A percentile compares a stretch with the other conserved stretches of the same genome.
These are phyloP conservation scores for Phytopythium montanum DNA, from an alignment of 352 stramenopile species.

Conservation along the genomic window DNA sequence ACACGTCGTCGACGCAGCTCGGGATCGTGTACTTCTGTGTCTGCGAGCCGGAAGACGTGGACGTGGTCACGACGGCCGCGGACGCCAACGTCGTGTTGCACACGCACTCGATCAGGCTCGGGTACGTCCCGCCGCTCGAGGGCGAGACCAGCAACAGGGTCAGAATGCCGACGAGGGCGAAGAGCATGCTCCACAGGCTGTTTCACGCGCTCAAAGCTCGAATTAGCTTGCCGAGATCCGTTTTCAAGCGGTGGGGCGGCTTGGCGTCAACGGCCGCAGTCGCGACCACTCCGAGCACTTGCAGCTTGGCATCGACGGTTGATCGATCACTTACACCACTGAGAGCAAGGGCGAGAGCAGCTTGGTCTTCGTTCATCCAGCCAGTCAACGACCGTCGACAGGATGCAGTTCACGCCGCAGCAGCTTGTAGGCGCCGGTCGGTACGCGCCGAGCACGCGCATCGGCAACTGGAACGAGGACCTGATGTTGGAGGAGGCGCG, in stretches of 20 bases:
- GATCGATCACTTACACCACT: not conserved
- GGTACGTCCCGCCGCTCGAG: conserved; percentile 24
- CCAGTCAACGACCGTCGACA: not conserved
- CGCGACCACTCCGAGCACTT: not conserved
- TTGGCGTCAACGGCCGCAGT: not conserved
- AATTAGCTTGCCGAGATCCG: not conserved
- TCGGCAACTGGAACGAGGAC: conserved; percentile 91
- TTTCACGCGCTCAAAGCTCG: not conserved
- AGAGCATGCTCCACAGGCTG: not conserved
- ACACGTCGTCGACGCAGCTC: conserved; percentile 78
- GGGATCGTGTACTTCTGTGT: conserved; percentile 51
- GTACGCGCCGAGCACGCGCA: conserved; percentile 75
- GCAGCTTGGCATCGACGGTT: not conserved
- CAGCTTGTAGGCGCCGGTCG: conserved; percentile 82
- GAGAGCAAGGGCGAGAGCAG: not conserved
- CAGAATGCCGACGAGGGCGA: not conserved
- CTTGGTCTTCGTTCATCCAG: not conserved
- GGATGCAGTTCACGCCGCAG: conserved; percentile 90
- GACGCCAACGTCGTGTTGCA: conserved; percentile 67
- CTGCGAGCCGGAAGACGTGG: conserved; percentile 29
- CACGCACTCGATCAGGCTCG: conserved; percentile 69
- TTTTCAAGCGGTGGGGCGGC: not conserved
- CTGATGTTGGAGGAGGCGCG: conserved; percentile 84
- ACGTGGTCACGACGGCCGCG: conserved; percentile 44
- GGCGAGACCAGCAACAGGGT: not conserved